Evolutionary conservation across 139 green algal species (phyloP).

Genomic region (Coelastrella sp.): DNA sequence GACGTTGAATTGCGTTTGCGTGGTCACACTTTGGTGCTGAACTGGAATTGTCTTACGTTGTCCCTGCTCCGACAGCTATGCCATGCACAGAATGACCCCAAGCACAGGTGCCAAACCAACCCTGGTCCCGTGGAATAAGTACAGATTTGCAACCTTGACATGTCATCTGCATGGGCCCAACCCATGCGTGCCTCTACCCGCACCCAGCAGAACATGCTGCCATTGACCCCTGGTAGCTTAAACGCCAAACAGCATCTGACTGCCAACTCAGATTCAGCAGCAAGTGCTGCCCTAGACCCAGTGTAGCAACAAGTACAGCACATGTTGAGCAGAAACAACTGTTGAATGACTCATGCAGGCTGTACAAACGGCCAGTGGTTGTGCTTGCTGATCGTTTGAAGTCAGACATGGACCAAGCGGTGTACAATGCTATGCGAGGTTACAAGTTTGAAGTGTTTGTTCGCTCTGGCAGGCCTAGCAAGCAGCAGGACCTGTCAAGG

Average conservation of each 20-base stretch:
- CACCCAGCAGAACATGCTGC: too few relatives aligned
- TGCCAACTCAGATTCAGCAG: too few relatives aligned
- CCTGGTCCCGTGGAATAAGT: too few relatives aligned
- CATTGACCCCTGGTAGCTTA: too few relatives aligned
- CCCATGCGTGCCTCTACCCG: too few relatives aligned
- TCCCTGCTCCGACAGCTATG: conserved; percentile 39
- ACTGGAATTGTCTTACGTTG: conserved; percentile 31
- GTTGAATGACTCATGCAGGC: neutral
- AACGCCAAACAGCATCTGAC: too few relatives aligned
- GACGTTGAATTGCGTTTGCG: conserved; percentile 19
- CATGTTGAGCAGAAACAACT: neutral
- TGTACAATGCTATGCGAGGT: neutral
- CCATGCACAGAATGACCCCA: conserved; percentile 31
- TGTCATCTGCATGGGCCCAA: too few relatives aligned
- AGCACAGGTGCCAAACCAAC: neutral
- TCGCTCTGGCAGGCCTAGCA: conserved; percentile 13
- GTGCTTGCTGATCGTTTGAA: conserved; percentile 33
- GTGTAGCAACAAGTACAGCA: too few relatives aligned
- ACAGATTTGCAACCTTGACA: too few relatives aligned
- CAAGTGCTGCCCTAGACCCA: too few relatives aligned
- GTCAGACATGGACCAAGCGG: neutral
- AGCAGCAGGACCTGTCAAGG: conserved; percentile 25
- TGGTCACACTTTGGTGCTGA: conserved; percentile 33
- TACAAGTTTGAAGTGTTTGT: conserved; percentile 2
- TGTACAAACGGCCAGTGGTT: conserved; percentile 45